phyloP scores from a whole-genome alignment of 2,329 filamentous ascomycete genomes.

The Trichoderma hamatum region DNA sequence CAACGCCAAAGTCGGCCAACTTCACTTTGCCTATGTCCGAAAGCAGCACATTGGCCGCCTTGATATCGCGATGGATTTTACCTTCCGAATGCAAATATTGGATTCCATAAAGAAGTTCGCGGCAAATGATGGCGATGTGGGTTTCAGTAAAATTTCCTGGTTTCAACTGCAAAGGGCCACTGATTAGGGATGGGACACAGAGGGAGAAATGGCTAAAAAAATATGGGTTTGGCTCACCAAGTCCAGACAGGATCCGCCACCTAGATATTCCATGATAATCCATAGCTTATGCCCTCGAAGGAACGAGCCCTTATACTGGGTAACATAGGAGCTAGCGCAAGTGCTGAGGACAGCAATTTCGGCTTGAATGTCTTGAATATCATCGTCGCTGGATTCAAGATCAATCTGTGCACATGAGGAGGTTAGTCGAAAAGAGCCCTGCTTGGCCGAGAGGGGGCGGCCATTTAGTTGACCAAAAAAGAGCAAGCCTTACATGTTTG shows the following conservation, averaged over 20 bases:
- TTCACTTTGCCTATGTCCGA: conserved; percentile 90
- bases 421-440: background rate
- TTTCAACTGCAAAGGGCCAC: conserved; percentile 66
- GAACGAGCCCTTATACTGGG: conserved; percentile 95
- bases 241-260: conserved; percentile 92
- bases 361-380: conserved; percentile 97
- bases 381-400: conserved; percentile 96
- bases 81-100: conserved; percentile 93
- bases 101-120: conserved; percentile 84
- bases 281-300: conserved; percentile 95
- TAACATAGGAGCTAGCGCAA: conserved; percentile 91
- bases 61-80: conserved; percentile 96
- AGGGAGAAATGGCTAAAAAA: background rate
- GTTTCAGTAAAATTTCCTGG: conserved; percentile 84
- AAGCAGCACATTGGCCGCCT: conserved; percentile 94
- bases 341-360: conserved; percentile 95
- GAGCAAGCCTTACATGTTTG: conserved; percentile 73
- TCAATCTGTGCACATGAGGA: conserved; percentile 72
- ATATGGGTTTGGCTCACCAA: conserved; percentile 59
- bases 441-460: background rate
- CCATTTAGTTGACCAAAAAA: background rate
- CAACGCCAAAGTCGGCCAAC: conserved; percentile 95
- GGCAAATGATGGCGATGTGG: conserved; percentile 92
- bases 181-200: conserved; percentile 21
- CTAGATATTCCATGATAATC: conserved; percentile 99